Evolutionary conservation across 1,139 yeast species (phyloP).

Genomic region (Diutina ranongensis): DNA sequence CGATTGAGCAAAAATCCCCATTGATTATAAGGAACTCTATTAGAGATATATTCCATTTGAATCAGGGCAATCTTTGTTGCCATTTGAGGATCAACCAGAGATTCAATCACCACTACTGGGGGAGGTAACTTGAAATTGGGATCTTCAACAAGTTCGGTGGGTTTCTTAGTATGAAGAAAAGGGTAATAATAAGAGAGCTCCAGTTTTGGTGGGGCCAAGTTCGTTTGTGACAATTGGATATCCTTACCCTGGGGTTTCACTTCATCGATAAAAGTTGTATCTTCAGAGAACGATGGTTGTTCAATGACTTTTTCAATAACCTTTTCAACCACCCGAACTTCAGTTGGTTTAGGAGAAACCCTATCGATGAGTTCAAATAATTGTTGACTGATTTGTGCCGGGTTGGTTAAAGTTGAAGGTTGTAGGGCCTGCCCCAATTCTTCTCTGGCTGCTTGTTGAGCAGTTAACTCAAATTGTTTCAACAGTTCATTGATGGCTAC

Average conservation of each 20-base stretch:
- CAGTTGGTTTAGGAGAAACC: neutral
- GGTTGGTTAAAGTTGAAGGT: neutral
- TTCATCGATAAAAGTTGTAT: neutral
- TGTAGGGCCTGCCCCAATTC: neutral
- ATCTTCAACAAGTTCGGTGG: neutral
- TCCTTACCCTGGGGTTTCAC: no score
- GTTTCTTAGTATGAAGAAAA: neutral
- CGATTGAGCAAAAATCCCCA: neutral
- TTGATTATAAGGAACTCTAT: neutral
- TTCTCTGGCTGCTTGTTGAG: neutral
- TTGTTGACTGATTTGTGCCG: neutral
- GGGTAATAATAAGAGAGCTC: neutral
- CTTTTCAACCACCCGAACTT: neutral
- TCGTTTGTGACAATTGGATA: no score
- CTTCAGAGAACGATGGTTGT: neutral
- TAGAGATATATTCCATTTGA: neutral
- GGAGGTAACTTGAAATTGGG: neutral
- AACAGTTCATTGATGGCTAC: slow-evolving; percentile 6
- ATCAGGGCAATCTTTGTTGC: neutral
- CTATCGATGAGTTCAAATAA: neutral
- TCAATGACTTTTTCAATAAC: neutral
- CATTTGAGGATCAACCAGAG: neutral
- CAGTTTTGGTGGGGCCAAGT: neutral
- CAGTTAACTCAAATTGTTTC: neutral
- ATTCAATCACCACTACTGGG: neutral